phyloP scores from a whole-genome alignment of 768 basidiomycete species.

The Rhodotorula graminis region DNA sequence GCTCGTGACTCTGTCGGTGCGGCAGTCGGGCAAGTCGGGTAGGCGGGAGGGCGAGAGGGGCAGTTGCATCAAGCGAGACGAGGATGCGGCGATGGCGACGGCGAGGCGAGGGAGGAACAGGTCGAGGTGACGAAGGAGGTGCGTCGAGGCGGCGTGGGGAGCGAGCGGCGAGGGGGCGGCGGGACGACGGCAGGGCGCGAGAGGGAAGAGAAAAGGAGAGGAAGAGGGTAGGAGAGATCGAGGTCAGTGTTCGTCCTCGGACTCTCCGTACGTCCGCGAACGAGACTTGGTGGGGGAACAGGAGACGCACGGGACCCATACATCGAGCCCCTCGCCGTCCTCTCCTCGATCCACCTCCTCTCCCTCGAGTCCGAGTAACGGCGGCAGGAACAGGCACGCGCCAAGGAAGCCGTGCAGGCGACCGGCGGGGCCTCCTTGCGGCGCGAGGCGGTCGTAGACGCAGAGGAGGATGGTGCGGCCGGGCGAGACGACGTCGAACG shows the following conservation, averaged over 20 bases:
- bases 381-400: constrained; percentile 47
- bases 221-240: neutral
- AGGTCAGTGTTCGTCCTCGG: neutral
- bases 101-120: too few relatives aligned
- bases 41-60: neutral
- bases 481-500: constrained; percentile 54
- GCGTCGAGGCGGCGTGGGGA: too few relatives aligned
- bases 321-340: constrained; percentile 78
- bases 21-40: too few relatives aligned
- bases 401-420: constrained; percentile 27
- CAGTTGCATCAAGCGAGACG: neutral
- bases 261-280: neutral
- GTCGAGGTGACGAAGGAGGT: neutral
- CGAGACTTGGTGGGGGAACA: constrained; percentile 50
- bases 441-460: constrained; percentile 74
- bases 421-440: constrained; percentile 53
- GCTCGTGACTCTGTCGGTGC: neutral
- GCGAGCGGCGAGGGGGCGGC: neutral
- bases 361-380: constrained; percentile 61
- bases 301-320: constrained; percentile 88
- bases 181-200: too few relatives aligned
- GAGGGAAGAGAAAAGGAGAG: neutral
- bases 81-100: neutral
- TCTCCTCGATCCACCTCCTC: constrained; percentile 63
- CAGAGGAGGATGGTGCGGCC: constrained; percentile 32